Base-by-base conservation (phyloP, 257 asterid species). In the Agastache rugosa region DNA sequence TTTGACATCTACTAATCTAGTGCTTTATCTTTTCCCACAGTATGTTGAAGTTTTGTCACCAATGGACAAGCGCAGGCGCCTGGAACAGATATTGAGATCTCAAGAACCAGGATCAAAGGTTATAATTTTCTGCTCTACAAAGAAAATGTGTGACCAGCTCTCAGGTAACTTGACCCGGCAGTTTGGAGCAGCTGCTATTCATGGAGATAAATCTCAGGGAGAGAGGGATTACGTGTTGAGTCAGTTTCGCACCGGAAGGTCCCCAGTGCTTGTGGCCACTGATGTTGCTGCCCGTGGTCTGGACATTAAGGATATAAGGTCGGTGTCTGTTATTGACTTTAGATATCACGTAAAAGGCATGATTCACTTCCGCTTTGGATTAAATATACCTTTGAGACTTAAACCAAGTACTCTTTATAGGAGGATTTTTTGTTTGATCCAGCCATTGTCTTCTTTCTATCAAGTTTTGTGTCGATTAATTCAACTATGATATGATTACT, bases 261-360 rank as follows among this genome's bases (percentile, higher is more conserved):
- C 94, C 64, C 98, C 97, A 2, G 81, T 95, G 58, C 98, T 95
- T 71, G 99, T 95, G 22, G 99, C 99, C 66, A 95, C 98, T 65
- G 99, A 95, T 88, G 99, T 95, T 39, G 98, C 99, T 68, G 98
- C 99, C 58, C 97, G 99, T 69, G 99, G 99, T 78, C 85, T 95
- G 69, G 99, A 95, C 83, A 82, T 95, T 56, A 95, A 95, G 83
- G 99, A 95, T 87, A 90, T 95, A 86, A 92, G 97, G 98, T 95
- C 60, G 34, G 80, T 82, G 25, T 41, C 54, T 71, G 4, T 15
- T 14, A 17, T 53, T 55, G 61, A 27, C 62, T 54, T 53, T 60
- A 19, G 37, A 67, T 37, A 42, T 55, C 34, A 6, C 17, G 16
- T 19, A 51, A n/a, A 4, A 9, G 42, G 17, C 44, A 15, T 16